Evolutionary conservation across 1,284 basidiomycete genomes (phyloP), one percentile per base, ranked within the genome.

Genomic region (Microbotryum intermedium): DNA sequence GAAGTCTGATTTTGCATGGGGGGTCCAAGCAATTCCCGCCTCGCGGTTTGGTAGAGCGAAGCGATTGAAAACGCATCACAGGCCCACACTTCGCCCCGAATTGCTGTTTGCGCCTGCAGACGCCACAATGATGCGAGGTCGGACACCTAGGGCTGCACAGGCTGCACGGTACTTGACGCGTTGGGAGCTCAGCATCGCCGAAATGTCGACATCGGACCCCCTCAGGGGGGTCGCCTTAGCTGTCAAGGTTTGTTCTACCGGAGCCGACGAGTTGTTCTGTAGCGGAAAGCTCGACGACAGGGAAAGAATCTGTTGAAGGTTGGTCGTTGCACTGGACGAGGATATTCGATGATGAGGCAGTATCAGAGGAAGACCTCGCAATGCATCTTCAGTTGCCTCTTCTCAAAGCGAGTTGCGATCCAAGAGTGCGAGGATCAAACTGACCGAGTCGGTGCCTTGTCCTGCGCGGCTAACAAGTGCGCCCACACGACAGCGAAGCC

Each of bases 121-220:
- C 18, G 34, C 34, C 10, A 39, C 34, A 39, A 16, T 39, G 34
- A 79, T 60, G 18, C 78, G 61, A 1, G 89, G 85, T 42, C 83
- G 78, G 9, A 90, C 79, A 42, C 88, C 87, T n/a, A 97, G 78
- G 0, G 83, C 82, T 0, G 90, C 84, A 70, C 92, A 97, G 23
- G 91, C 81, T 0, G 85, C 81, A 69, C 87, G 87, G 76, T 97
- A 95, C 68, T 88, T 82, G 4, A 91, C 89, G 34, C 90, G 83
- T 64, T 95, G 93, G 66, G 87, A 84, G 46, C 84, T 83, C 61
- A 94, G 82, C 26, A 92, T 81, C 57, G 82, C 82, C 11, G 83
- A 76, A 50, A 90, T 82, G 72, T 91, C 88, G 29, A 90, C 68
- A 48, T 86, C 84, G 1, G 77, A 73, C 0, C 77, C 72, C 47